Conservation (phyloP, 2,329 filamentous ascomycete genomes). For the Macrophomina phaseolina region DNA sequence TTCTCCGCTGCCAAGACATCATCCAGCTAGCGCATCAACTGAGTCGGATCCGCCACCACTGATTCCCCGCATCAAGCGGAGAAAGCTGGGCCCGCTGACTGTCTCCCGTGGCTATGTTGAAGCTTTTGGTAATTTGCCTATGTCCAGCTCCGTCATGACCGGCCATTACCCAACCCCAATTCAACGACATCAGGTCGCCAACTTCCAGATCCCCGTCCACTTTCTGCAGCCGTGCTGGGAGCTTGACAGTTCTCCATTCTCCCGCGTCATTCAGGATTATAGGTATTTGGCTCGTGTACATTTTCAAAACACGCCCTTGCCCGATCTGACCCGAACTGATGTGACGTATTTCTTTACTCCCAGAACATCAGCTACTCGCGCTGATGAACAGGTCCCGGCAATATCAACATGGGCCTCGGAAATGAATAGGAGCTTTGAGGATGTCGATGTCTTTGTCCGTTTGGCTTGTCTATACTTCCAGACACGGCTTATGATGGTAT, state of each 20-base stretch:
- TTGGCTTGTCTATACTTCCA: constrained; percentile 25
- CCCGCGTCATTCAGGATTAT: constrained; percentile 21
- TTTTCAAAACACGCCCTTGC: background rate
- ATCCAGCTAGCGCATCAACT: background rate
- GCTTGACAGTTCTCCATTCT: constrained; percentile 14
- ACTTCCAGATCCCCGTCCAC: constrained; percentile 25
- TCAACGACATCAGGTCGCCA: constrained; percentile 23
- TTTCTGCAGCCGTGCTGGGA: constrained; percentile 25
- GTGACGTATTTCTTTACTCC: constrained; percentile 19
- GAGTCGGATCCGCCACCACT: constrained; percentile 7
- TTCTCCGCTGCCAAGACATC: constrained; percentile 11
- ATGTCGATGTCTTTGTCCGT: constrained; percentile 26
- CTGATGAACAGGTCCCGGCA: background rate
- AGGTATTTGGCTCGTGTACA: constrained; percentile 15
- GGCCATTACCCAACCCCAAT: constrained; percentile 12
- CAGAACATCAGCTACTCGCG: background rate
- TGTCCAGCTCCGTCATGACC: constrained; percentile 23
- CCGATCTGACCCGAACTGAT: constrained; percentile 6
- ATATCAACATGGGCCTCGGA: constrained; percentile 21
- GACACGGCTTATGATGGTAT: constrained; percentile 23
- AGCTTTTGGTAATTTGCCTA: constrained; percentile 18
- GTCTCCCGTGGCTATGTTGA: constrained; percentile 19
- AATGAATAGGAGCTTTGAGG: constrained; percentile 25
- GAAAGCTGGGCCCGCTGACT: constrained; percentile 4
- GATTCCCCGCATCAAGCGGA: background rate